These are phyloP conservation scores for Spathaspora passalidarum DNA, from an alignment of 805 yeast species.

Conservation along the genomic window DNA sequence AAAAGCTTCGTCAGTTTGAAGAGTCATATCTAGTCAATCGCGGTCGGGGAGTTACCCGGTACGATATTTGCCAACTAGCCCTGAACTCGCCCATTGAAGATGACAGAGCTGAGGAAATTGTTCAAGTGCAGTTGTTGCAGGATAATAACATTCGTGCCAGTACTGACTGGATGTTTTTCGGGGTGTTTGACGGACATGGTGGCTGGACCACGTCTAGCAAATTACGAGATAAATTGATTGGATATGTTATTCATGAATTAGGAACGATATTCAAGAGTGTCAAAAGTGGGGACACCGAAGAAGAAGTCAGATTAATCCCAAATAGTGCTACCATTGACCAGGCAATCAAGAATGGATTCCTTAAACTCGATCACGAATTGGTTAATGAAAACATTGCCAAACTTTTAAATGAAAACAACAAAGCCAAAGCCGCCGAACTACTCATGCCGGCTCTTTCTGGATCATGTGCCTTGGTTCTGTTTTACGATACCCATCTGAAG, in stretches of 20 bases:
- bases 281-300: conserved; percentile 21
- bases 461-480: conserved; percentile 85
- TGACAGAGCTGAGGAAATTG: conserved; percentile 79
- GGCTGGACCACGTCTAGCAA: conserved; percentile 94
- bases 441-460: conserved; percentile 94
- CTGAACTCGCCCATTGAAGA: conserved; percentile 95
- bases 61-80: conserved; percentile 86
- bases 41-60: conserved; percentile 83
- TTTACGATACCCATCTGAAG: conserved; percentile 75
- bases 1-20: conserved; percentile 65
- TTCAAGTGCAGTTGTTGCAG: conserved; percentile 66
- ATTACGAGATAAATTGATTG: conserved; percentile 74
- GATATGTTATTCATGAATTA: conserved; percentile 72
- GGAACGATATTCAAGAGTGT: conserved; percentile 56
- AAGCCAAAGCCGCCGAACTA: conserved; percentile 66
- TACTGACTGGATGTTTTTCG: conserved; percentile 90
- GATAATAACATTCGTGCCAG: conserved; percentile 52
- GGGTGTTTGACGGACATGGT: conserved; percentile 95
- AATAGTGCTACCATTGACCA: conserved; percentile 66
- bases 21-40: conserved; percentile 79
- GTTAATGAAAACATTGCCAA: conserved; percentile 71
- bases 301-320: conserved; percentile 57
- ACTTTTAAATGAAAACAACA: conserved; percentile 64
- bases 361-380: conserved; percentile 81
- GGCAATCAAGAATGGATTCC: conserved; percentile 79